phyloP scores from a whole-genome alignment of 371 early-diverging fungal genomes.

The Dinochytrium kinnereticum region DNA sequence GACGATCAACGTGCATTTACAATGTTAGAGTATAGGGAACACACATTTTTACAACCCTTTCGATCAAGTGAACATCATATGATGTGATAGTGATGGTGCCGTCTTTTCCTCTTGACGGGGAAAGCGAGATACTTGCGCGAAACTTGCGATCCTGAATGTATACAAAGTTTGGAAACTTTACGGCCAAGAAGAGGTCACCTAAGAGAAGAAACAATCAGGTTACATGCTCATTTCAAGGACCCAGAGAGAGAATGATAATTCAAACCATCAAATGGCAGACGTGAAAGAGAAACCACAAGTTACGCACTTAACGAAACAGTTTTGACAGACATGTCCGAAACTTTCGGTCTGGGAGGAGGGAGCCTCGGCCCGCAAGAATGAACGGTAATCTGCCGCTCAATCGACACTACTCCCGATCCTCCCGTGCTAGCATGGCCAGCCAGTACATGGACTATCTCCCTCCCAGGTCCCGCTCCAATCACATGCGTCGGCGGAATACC shows the following conservation, averaged over 20 bases:
- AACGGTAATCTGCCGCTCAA: constrained; percentile 4
- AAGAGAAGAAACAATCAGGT: background rate
- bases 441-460: constrained; percentile 5
- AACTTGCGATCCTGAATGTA: constrained; percentile 8
- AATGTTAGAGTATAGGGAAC: too few relatives aligned
- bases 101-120: background rate
- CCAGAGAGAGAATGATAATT: background rate
- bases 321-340: background rate
- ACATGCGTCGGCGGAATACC: background rate
- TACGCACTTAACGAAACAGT: background rate
- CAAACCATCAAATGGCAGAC: background rate
- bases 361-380: constrained; percentile 2
- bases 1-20: too few relatives aligned
- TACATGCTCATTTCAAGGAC: background rate
- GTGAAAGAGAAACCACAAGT: background rate
- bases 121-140: background rate
- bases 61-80: constrained; percentile 5
- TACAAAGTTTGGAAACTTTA: background rate
- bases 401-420: background rate
- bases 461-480: background rate
- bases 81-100: background rate
- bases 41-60: background rate
- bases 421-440: background rate
- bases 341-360: background rate
- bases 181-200: constrained; percentile 6